These are phyloP conservation scores for Amphicarpaea edgeworthii DNA, from an alignment of 306 rosid genomes.

Conservation along the genomic window DNA sequence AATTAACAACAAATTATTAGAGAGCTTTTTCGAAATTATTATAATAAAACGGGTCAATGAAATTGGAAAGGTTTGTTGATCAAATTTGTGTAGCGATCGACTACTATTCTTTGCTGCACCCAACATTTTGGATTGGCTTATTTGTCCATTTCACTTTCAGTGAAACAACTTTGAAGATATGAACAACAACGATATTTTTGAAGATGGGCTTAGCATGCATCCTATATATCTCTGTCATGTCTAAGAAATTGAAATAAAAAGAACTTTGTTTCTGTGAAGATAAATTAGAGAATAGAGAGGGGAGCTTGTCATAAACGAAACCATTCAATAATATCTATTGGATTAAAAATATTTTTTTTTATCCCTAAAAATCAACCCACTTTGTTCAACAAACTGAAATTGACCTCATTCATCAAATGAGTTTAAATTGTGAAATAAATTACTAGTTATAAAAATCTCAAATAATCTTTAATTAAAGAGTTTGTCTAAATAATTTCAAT, in stretches of 20 bases:
- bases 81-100: too few species aligned
- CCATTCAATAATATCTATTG: neutral
- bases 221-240: neutral
- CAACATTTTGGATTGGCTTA: constrained; percentile 46
- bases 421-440: neutral
- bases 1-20: neutral
- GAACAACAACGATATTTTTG: neutral
- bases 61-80: constrained; percentile 41
- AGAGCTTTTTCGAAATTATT: neutral
- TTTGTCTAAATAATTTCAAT: too few species aligned
- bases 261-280: neutral
- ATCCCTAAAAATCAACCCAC: too few species aligned
- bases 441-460: neutral
- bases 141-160: constrained; percentile 53
- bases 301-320: neutral
- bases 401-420: too few species aligned
- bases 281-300: neutral
- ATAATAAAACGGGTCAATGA: neutral
- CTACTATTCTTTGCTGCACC: constrained; percentile 12
- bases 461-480: too few species aligned
- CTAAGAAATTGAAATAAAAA: neutral
- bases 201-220: neutral
- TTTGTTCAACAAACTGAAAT: too few species aligned
- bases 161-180: constrained; percentile 42
- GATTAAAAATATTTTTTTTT: neutral